Conservation (phyloP, 805 yeast species). For the Yarrowia sp. region DNA sequence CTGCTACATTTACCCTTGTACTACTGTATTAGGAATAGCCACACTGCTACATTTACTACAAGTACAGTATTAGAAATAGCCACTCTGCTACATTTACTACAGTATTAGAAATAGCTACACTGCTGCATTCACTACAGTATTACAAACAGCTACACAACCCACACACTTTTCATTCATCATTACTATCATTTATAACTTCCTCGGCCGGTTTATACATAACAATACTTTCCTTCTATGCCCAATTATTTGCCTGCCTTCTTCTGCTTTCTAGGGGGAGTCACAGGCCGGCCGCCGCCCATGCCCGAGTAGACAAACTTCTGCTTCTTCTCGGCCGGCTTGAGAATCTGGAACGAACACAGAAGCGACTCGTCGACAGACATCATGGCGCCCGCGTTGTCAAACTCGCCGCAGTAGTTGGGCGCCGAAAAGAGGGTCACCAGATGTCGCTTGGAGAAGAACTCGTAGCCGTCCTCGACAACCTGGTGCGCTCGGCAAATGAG, state of each 20-base stretch:
- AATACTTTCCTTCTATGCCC: conserved; percentile 23
- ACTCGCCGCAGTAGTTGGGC: conserved; percentile 98
- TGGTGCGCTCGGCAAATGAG: conserved; percentile 98
- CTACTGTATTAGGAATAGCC: too few species aligned
- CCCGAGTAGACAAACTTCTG: conserved; percentile 54
- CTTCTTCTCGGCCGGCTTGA: conserved; percentile 97
- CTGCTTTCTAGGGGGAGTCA: conserved; percentile 57
- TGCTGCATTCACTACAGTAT: background rate
- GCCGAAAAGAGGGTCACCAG: conserved; percentile 93
- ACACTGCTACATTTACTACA: too few species aligned
- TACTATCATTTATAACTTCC: conserved; percentile 17
- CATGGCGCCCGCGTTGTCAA: conserved; percentile 99
- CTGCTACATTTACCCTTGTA: too few species aligned
- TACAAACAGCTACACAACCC: background rate
- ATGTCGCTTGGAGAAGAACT: conserved; percentile 93
- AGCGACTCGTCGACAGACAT: conserved; percentile 97
- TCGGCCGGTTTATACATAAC: conserved; percentile 23
- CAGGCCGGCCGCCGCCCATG: conserved; percentile 46
- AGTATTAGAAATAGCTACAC: too few species aligned
- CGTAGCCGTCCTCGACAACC: conserved; percentile 98
- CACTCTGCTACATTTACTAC: too few species aligned
- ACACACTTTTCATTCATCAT: conserved; percentile 1
- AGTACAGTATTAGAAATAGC: too few species aligned
- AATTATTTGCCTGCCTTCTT: conserved; percentile 32
- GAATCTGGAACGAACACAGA: conserved; percentile 85